These are phyloP conservation scores for Arthrocladium fulminans DNA, from an alignment of 2,329 filamentous ascomycete species.

Conservation along the genomic window DNA sequence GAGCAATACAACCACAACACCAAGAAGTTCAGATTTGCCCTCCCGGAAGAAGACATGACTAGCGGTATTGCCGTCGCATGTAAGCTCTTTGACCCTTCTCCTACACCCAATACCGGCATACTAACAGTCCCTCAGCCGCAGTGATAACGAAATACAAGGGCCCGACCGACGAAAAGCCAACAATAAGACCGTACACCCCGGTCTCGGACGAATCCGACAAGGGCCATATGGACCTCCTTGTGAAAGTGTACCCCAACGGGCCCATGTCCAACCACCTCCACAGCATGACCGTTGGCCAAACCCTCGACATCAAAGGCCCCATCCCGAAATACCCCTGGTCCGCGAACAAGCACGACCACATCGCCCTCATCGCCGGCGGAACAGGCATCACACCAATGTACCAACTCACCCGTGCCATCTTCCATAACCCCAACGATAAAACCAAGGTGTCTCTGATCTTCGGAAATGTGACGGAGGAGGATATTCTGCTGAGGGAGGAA, in stretches of 20 bases:
- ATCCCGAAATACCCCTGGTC: slow-evolving; percentile 88
- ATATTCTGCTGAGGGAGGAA: slow-evolving; percentile 85
- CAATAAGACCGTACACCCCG: slow-evolving; percentile 87
- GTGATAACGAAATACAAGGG: slow-evolving; percentile 88
- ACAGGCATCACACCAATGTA: slow-evolving; percentile 98
- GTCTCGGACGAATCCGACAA: slow-evolving; percentile 68
- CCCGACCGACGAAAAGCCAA: slow-evolving; percentile 71
- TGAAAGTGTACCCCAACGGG: slow-evolving; percentile 86
- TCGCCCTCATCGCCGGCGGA: slow-evolving; percentile 66
- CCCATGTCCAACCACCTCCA: slow-evolving; percentile 89
- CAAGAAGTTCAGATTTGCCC: slow-evolving; percentile 80
- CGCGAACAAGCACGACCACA: slow-evolving; percentile 84
- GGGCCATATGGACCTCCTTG: slow-evolving; percentile 77
- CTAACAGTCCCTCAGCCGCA: slow-evolving; percentile 44
- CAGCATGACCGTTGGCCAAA: slow-evolving; percentile 69
- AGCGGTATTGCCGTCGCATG: slow-evolving; percentile 75
- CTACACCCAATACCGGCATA: slow-evolving; percentile 9
- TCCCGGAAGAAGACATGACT: slow-evolving; percentile 74
- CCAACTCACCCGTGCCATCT: slow-evolving; percentile 83
- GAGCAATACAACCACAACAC: slow-evolving; percentile 88
- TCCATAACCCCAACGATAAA: slow-evolving; percentile 92
- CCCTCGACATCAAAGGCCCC: slow-evolving; percentile 86
- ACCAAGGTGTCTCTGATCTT: slow-evolving; percentile 95
- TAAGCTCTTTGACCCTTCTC: slow-evolving; percentile 27
- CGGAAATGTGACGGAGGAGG: slow-evolving; percentile 79